These are phyloP conservation scores for Artemisia argyi DNA, from an alignment of 129 eudicot genomes.

Conservation along the genomic window DNA sequence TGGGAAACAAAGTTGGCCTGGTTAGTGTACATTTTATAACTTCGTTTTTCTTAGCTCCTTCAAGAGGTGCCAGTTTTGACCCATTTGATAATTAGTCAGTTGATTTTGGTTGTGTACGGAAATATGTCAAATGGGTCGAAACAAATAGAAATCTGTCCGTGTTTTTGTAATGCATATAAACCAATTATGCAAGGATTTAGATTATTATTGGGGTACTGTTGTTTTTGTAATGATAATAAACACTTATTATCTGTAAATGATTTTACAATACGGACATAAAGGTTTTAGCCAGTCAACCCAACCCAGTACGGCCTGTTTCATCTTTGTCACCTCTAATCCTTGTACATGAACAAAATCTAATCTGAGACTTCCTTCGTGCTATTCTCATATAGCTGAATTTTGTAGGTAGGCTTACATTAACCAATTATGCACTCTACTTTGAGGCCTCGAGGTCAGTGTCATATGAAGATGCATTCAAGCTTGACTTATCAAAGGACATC, in stretches of 20 bases:
- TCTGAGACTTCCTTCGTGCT: background rate
- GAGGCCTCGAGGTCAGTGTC: slow-evolving; percentile 74
- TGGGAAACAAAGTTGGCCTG: slow-evolving; percentile 97
- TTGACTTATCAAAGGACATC: slow-evolving; percentile 65
- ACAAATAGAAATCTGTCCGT: too few species aligned
- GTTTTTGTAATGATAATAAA: too few species aligned
- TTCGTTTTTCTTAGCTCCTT: background rate
- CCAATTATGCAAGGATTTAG: too few species aligned
- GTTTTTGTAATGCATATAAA: too few species aligned
- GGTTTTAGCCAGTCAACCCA: too few species aligned
- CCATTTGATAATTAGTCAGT: background rate
- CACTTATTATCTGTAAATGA: too few species aligned
- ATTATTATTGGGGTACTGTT: too few species aligned
- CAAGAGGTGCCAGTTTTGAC: background rate
- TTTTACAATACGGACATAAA: too few species aligned
- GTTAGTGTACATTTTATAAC: slow-evolving; percentile 34
- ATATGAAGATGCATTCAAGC: slow-evolving; percentile 71
- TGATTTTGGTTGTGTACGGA: background rate
- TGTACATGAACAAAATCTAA: slow-evolving; percentile 1
- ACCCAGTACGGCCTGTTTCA: background rate
- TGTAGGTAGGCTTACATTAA: slow-evolving; percentile 83
- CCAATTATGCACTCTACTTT: slow-evolving; percentile 90
- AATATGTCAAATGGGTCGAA: background rate
- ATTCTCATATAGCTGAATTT: slow-evolving; percentile 20
- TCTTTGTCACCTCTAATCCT: background rate